These are phyloP conservation scores for Thymus mandschuricus DNA, from an alignment of 257 asterid genomes.

Conservation along the genomic window DNA sequence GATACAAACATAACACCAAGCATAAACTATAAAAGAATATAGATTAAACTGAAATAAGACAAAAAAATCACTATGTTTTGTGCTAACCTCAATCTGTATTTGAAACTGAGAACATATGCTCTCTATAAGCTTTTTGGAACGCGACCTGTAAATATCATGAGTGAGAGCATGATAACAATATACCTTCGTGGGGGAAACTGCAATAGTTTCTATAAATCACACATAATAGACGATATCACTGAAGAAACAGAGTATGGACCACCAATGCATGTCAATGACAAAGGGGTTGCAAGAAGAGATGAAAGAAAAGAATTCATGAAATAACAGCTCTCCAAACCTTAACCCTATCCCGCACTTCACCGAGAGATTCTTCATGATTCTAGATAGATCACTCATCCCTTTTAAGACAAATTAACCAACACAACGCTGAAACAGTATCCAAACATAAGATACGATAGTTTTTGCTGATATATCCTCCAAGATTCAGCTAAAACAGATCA, in stretches of 20 bases:
- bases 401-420: too few species aligned
- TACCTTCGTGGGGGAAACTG: conserved; percentile 15
- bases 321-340: neutral
- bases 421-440: too few species aligned
- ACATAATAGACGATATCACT: conserved; percentile 21
- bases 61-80: conserved; percentile 23
- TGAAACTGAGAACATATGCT: conserved; percentile 62
- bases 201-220: conserved; percentile 16
- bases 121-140: conserved; percentile 68
- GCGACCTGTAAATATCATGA: conserved; percentile 60
- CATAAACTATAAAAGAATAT: conserved; percentile 5
- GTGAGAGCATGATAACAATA: conserved; percentile 18
- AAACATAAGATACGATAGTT: too few species aligned
- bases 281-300: conserved; percentile 18
- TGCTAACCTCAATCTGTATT: conserved; percentile 72
- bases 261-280: neutral
- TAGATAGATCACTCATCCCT: too few species aligned
- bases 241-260: conserved; percentile 18
- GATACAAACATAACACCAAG: neutral
- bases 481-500: too few species aligned
- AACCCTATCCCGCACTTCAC: too few species aligned
- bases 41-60: conserved; percentile 3
- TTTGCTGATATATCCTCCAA: too few species aligned
- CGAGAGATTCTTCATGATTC: too few species aligned
- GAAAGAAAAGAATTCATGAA: conserved; percentile 22